Evolutionary conservation across 1,284 basidiomycete genomes (phyloP), one percentile per base, ranked within the genome.

Genomic region (Boletus calvinii): DNA sequence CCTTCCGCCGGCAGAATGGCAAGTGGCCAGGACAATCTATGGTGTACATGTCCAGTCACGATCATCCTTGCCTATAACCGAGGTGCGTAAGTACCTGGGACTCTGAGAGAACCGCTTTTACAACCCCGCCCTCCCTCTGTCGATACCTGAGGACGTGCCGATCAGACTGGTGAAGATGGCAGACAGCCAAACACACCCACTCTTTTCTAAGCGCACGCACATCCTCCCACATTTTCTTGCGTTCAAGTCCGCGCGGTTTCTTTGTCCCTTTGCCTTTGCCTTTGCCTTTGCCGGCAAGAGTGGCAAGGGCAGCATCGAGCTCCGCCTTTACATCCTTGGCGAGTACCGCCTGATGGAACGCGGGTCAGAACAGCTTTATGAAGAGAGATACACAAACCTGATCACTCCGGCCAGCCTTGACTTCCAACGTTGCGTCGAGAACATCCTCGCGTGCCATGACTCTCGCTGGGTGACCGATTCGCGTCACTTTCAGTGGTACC

Each of bases 381-480:
- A 42, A 12, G 22, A 36, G n/a, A 24, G 15, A 26, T n/a, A 15
- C 15, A 53, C 44, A 13, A 18, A 81, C 85, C 72, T 88, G 81
- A 53, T 95, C 92, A 26, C 89, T 90, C 47, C 85, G 76, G 4
- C 81, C 79, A 0, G 92, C 87, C 63, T 94, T 88, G 18, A 86
- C 86, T 64, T 99, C 96, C n/a, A 98, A 75, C 0, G 96, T 98
- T 0, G 87, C 77, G 6, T 83, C 77, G 11, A 94, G 72, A 3
- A 98, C 77, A 15, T 77, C 75, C 69, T 84, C 72, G 29, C 80
- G 75, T 0, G 85, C 77, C 74, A 97, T 87, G 0, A 99, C 89
- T 12, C 96, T 82, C 0, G 97, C 96, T 0, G 96, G 96, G 68
- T 99, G 94, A 0, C 94, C 94, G 9, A 97, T 78, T 12, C 94